phyloP scores from a whole-genome alignment of 306 rosid genomes.

The Pterocarpus macrocarpus region DNA sequence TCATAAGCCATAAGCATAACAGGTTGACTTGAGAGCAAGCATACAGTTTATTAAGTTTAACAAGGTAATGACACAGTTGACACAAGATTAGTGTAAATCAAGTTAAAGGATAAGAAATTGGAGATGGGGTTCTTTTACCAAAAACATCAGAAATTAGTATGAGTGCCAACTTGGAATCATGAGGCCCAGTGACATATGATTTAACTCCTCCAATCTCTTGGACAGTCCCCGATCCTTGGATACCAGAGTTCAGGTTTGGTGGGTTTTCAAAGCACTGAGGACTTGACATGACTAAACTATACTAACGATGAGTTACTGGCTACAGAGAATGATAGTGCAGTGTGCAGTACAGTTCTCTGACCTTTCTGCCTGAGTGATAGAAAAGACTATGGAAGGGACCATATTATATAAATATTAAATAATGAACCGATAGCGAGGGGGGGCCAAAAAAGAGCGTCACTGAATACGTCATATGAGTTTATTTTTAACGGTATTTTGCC shows the following conservation, averaged over 20 bases:
- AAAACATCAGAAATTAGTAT: conserved; percentile 60
- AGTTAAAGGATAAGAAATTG: conserved; percentile 2
- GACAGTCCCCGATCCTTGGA: conserved; percentile 50
- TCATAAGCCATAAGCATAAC: too few species aligned
- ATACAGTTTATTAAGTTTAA: too few species aligned
- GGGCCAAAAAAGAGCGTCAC: conserved; percentile 14
- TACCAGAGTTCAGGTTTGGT: conserved; percentile 48
- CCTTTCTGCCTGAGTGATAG: neutral
- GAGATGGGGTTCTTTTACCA: conserved; percentile 43
- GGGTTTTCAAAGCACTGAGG: conserved; percentile 57
- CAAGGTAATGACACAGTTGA: neutral
- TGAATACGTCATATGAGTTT: conserved; percentile 16
- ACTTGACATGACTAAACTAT: conserved; percentile 45
- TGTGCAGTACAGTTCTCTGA: neutral
- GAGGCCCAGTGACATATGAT: conserved; percentile 57
- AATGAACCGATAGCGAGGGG: neutral
- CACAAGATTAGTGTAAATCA: neutral
- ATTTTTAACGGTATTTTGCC: too few species aligned
- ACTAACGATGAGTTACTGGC: neutral
- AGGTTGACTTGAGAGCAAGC: too few species aligned
- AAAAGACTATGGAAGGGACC: neutral
- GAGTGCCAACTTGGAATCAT: conserved; percentile 57
- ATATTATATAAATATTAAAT: neutral
- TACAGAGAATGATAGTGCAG: neutral
- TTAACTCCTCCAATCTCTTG: conserved; percentile 55